Evolutionary conservation across 805 yeast genomes (phyloP).

Genomic region (Lachancea sp.): DNA sequence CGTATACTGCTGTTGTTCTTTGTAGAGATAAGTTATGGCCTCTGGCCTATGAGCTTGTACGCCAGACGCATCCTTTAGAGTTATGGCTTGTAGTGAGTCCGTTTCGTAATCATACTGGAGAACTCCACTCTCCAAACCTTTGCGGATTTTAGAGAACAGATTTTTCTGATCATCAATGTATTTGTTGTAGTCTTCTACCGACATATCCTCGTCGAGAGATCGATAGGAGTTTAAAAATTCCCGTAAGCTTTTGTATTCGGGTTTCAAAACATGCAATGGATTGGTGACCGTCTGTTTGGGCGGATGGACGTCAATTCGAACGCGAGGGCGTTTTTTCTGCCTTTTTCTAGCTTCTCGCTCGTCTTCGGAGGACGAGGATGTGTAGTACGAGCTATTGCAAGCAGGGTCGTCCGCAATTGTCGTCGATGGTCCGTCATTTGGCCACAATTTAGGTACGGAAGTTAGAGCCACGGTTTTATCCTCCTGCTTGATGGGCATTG

Average conservation of each 20-base stretch:
- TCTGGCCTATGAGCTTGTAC: slow-evolving; percentile 41
- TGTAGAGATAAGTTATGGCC: slow-evolving; percentile 36
- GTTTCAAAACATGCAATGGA: slow-evolving; percentile 49
- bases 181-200: slow-evolving; percentile 53
- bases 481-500: not conserved
- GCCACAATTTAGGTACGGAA: not conserved
- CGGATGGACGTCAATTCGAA: slow-evolving; percentile 32
- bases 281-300: slow-evolving; percentile 50
- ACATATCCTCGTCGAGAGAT: slow-evolving; percentile 55
- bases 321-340: slow-evolving; percentile 21
- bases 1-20: slow-evolving; percentile 38
- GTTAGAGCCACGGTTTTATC: not conserved
- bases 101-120: slow-evolving; percentile 39
- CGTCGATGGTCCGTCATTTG: not conserved
- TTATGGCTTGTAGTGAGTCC: slow-evolving; percentile 36
- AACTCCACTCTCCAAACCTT: slow-evolving; percentile 41
- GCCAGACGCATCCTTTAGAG: slow-evolving; percentile 37
- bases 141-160: slow-evolving; percentile 39
- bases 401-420: not conserved
- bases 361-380: slow-evolving; percentile 31
- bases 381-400: slow-evolving; percentile 23
- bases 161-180: slow-evolving; percentile 48
- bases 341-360: slow-evolving; percentile 13
- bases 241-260: slow-evolving; percentile 37
- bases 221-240: slow-evolving; percentile 49